Evolutionary conservation across 305 asterid genomes (phyloP), one percentile per base, ranked within the genome.

Genomic region (Fraxinus floribunda): DNA sequence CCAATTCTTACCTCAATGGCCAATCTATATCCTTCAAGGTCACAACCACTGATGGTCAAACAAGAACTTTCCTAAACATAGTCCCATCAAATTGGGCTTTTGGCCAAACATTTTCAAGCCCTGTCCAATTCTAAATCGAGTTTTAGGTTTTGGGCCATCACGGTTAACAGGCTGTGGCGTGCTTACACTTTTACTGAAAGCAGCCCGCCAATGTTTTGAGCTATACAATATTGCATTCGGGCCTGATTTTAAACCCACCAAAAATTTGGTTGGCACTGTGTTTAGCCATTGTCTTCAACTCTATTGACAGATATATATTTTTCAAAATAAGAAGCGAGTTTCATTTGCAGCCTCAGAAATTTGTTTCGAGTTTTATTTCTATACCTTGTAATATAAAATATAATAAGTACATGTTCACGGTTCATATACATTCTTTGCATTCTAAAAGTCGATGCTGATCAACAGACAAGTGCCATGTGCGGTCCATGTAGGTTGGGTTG

Each of bases 51-150:
- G 97, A 91, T 86, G 97, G 97, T 60, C 73, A 83, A 4, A 88
- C 91, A 38, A 90, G 87, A 68, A 84, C 86, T 2, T 91, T 89
- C 83, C 5, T 0, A 1, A 60, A 92, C 11, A 76, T 86, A 4
- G 89, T 55, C 2, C 93, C 93, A 4, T 83, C 92, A 0, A 90
- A 86, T 57, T 92, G 94, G 97, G 88, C 75, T 3, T 91, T 92
- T 11, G 97, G 97, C 2, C 89, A 87, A 83, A 92, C 94, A 0
- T 90, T 46, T 41, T 79, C 90, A 0, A 89, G 86, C 83, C 16
- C 18, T 2, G 22, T 76, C 80, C 92, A 91, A 29, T 89, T 91
- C 79, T 89, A 70, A 6, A 36, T 20, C 4, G 5, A 35, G 82
- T 73, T 84, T 71, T 62, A 29, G 80, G 70, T 22, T 52, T 32